Evolutionary conservation across 2,329 filamentous ascomycete genomes (phyloP).

Genomic region (Paecilomyces sp.): DNA sequence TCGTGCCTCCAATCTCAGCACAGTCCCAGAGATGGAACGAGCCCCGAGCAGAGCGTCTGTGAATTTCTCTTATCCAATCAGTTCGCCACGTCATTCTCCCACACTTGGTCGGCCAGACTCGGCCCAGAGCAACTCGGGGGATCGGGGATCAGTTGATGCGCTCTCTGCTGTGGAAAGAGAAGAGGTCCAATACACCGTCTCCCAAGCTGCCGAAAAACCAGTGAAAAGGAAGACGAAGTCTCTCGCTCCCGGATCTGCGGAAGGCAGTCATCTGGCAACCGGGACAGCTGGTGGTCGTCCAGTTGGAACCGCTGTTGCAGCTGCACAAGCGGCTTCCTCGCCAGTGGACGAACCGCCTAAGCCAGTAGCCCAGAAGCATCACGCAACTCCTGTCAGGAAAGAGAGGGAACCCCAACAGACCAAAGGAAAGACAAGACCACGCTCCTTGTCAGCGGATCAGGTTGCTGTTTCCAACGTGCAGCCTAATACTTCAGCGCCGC

Average conservation of each 20-base stretch:
- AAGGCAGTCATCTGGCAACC: slow-evolving; percentile 18
- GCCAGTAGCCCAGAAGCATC: slow-evolving; percentile 1
- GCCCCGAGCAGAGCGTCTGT: slow-evolving; percentile 36
- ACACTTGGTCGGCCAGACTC: slow-evolving; percentile 6
- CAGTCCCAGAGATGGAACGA: slow-evolving; percentile 30
- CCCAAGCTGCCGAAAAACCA: slow-evolving; percentile 18
- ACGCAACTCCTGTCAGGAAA: not conserved
- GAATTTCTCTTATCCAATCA: slow-evolving; percentile 43
- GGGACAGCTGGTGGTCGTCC: slow-evolving; percentile 17
- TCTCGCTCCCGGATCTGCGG: slow-evolving; percentile 14
- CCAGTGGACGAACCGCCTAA: slow-evolving; percentile 5
- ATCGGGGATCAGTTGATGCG: slow-evolving; percentile 10
- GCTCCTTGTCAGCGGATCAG: not conserved
- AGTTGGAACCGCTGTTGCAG: slow-evolving; percentile 21
- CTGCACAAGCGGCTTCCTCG: slow-evolving; percentile 18
- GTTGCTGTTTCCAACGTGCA: not conserved
- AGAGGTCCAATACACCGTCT: slow-evolving; percentile 16
- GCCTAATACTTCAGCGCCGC: not conserved
- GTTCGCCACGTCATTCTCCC: slow-evolving; percentile 29
- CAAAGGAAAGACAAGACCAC: slow-evolving; percentile 15
- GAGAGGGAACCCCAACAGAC: slow-evolving; percentile 1
- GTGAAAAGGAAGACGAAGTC: slow-evolving; percentile 20
- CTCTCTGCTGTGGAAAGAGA: slow-evolving; percentile 17
- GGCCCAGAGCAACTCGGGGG: slow-evolving; percentile 9
- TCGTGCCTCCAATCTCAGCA: slow-evolving; percentile 16